Evolutionary conservation across 805 yeast species (phyloP).

Genomic region (Candida glaebosa): DNA sequence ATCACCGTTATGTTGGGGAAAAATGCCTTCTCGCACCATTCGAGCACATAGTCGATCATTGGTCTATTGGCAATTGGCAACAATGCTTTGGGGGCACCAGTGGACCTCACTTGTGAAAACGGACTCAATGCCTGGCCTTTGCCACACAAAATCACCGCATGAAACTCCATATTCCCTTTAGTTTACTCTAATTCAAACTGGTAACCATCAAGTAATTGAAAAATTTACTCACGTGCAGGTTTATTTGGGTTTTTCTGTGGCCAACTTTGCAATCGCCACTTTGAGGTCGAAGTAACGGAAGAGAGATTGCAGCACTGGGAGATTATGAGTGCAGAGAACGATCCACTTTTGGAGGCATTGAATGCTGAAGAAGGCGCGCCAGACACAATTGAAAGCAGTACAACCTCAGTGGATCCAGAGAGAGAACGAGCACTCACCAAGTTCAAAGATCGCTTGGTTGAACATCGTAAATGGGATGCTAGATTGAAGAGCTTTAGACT

Average conservation of each 20-base stretch:
- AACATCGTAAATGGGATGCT: slow-evolving; percentile 94
- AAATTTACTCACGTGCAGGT: too few species aligned
- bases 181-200: too few species aligned
- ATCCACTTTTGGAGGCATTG: slow-evolving; percentile 73
- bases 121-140: slow-evolving; percentile 73
- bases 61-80: slow-evolving; percentile 89
- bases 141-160: slow-evolving; percentile 89
- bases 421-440: slow-evolving; percentile 73
- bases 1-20: slow-evolving; percentile 70
- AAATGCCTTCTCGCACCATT: slow-evolving; percentile 89
- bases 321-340: slow-evolving; percentile 62
- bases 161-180: slow-evolving; percentile 98
- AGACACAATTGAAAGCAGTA: slow-evolving; percentile 12
- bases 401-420: slow-evolving; percentile 54
- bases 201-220: too few species aligned
- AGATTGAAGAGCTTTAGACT: slow-evolving; percentile 79
- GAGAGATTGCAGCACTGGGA: too few species aligned
- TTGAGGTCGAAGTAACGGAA: too few species aligned
- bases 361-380: slow-evolving; percentile 34
- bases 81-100: slow-evolving; percentile 78
- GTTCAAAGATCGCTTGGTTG: slow-evolving; percentile 81
- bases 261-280: too few species aligned
- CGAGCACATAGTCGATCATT: slow-evolving; percentile 80
- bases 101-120: slow-evolving; percentile 55
- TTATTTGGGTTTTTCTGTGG: too few species aligned